Base-by-base conservation (phyloP, 1,284 basidiomycete genomes). In the Singerocomus inundabilis region DNA sequence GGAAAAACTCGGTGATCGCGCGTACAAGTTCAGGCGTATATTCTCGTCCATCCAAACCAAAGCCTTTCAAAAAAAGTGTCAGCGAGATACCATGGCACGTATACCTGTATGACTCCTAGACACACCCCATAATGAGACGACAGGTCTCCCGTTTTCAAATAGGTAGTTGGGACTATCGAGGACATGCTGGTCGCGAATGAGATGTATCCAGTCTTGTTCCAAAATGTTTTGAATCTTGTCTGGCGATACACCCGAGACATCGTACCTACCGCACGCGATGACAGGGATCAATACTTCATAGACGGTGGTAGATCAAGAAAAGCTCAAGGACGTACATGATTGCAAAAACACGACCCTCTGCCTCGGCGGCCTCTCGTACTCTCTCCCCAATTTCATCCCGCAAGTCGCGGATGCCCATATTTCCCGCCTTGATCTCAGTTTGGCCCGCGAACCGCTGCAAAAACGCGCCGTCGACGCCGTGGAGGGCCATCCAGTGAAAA, bases 401-500 rank as follows among this genome's bases (percentile, higher is more conserved):
- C 51, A 85, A 70, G 24, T 77, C 66, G 52, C 75, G 70, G 44
- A 84, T 77, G 9, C 79, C 82, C 34, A 76, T 67, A 45, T 77
- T 79, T 0, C 80, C 78, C 3, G 64, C 61, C 46, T 79, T 78
- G 25, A 80, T 49, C 59, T 88, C 85, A 39, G 79, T 81, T 57
- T 87, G 77, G 1, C 78, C 75, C 0, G 77, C 77, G 61, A 90
- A 89, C 5, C 88, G 80, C 62, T 90, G 88, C 15, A 91, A 63
- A 62, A 91, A 88, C 2, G 78, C 85, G 8, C 88, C 88, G 54
- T 90, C 85, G 21, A 91, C 77, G 38, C 81, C 81, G 55, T 88
- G 83, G 54, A 79, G 69, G 7, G 87, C 87, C 88, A 91, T 90
- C 85, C 85, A 89, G 56, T 82, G 77, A 62, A 91, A 90, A 61